phyloP scores from a whole-genome alignment of 2,329 filamentous ascomycete genomes.

The Rugonectria rugulosa region DNA sequence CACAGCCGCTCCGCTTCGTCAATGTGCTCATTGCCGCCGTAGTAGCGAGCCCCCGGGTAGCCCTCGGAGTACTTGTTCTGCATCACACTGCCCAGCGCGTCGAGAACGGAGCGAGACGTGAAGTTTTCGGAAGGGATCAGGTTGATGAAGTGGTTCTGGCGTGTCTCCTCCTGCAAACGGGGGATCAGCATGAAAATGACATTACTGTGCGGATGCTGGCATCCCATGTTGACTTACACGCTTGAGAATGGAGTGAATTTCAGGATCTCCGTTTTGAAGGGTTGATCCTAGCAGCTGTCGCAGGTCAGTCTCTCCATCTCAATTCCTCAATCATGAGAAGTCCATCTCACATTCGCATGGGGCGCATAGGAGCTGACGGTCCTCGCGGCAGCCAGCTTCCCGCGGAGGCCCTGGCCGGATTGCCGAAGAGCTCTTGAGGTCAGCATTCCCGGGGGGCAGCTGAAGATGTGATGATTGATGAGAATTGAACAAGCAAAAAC shows the following conservation, averaged over 20 bases:
- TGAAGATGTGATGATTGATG: constrained; percentile 1
- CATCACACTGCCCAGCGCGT: constrained; percentile 89
- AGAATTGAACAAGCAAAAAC: background rate
- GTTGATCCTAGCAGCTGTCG: constrained; percentile 75
- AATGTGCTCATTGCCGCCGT: constrained; percentile 94
- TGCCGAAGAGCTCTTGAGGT: constrained; percentile 35
- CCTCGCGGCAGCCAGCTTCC: constrained; percentile 33
- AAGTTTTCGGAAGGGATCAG: constrained; percentile 93
- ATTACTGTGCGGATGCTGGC: background rate
- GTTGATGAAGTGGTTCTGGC: constrained; percentile 97
- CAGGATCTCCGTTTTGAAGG: constrained; percentile 82
- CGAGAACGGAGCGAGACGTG: constrained; percentile 86
- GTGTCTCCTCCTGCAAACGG: constrained; percentile 76
- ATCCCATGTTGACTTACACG: constrained; percentile 66
- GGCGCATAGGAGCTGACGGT: constrained; percentile 28
- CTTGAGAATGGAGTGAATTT: constrained; percentile 84
- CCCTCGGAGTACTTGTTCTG: constrained; percentile 99
- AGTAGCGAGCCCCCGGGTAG: constrained; percentile 93
- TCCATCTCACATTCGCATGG: constrained; percentile 31
- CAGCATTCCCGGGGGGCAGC: too few species aligned
- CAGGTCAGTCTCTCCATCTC: constrained; percentile 11
- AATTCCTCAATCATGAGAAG: background rate
- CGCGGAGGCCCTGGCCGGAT: constrained; percentile 31
- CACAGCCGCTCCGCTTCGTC: constrained; percentile 87
- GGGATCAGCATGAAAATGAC: background rate